Base-by-base conservation (phyloP, 345 rosid species). In the Trapa incisa region DNA sequence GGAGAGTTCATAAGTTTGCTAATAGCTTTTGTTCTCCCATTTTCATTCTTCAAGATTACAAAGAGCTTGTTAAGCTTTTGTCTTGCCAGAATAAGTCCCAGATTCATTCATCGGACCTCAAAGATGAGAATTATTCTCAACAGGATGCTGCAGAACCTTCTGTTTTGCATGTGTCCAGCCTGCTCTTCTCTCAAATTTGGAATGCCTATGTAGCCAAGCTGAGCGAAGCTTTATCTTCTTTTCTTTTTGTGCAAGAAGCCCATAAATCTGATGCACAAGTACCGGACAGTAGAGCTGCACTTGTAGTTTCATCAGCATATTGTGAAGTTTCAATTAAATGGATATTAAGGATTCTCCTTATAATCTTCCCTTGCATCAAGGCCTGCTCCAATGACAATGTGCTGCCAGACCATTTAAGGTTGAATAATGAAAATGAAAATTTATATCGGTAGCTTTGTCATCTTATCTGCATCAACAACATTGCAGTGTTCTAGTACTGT, bases 1-100 rank as follows among this genome's bases (percentile, higher is more conserved):
- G 89, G 69, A 82, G 89, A 75, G 84, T 83, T 68, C 86, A 87
- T 48, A 87, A 87, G 77, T 85, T 87, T 72, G 88, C 93, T 37
- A 87, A 87, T 73, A 82, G 93, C 81, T 87, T 81, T 69, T 87
- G 93, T 75, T 83, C 89, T 42, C 84, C 76, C 75, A 82, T 83
- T 70, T 85, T 85, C 73, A 66, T 83, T 82, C 75, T 87, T 68
- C 85, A 83, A 75, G 89, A 85, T 70, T 75, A 74, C 76, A 67
- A 75, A 77, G 80, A 67, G 74, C 80, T 75, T 62, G 68, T 37
- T 41, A 82, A 71, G 72, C 77, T 72, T 68, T 66, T 68, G 47
- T 57, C 75, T 66, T 14, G 37, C 16, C 77, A 67, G 68, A 68
- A 79, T 42, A 78, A 74, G 69, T 38, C 52, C 71, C 74, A 71